Percentiles rank a stretch among this genome's conserved stretches.
Evolutionary conservation across 345 rosid genomes (phyloP).

Genomic region (Garcia nutans): DNA sequence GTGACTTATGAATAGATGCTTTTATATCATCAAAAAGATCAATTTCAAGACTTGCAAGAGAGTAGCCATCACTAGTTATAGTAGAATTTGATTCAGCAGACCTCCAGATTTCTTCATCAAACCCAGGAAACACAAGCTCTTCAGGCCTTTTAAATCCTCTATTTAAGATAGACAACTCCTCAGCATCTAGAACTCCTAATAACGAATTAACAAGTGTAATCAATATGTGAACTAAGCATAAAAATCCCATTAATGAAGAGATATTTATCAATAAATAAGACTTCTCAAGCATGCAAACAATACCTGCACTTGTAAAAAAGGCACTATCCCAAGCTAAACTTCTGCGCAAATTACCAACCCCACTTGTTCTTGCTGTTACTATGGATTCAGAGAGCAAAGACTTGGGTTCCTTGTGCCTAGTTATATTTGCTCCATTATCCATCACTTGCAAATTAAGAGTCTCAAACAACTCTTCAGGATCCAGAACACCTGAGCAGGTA

Average conservation of each 20-base stretch:
- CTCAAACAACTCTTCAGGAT: conserved; percentile 57
- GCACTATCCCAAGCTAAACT: conserved; percentile 60
- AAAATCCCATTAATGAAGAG: not conserved
- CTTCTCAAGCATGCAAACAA: not conserved
- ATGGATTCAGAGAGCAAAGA: conserved; percentile 16
- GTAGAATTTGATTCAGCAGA: conserved; percentile 30
- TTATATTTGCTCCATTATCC: conserved; percentile 17
- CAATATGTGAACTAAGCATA: not conserved
- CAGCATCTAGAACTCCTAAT: conserved; percentile 50
- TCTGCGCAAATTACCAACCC: conserved; percentile 25
- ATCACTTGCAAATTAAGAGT: conserved; percentile 33
- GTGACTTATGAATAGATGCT: conserved; percentile 19
- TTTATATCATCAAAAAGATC: conserved; percentile 44
- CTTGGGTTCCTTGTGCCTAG: conserved; percentile 2
- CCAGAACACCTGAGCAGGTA: conserved; percentile 48
- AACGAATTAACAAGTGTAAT: not conserved
- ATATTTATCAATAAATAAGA: too few species aligned
- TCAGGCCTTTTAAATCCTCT: conserved; percentile 38
- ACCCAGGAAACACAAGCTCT: conserved; percentile 18
- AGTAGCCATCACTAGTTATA: conserved; percentile 17
- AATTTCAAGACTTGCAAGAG: conserved; percentile 45
- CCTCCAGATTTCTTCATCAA: conserved; percentile 25
- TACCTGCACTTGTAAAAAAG: conserved; percentile 48
- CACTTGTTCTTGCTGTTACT: conserved; percentile 22
- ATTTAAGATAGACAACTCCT: conserved; percentile 45